Conservation (phyloP, 176 grass and related monocot genomes). For the Rhynchospora tenuis region DNA sequence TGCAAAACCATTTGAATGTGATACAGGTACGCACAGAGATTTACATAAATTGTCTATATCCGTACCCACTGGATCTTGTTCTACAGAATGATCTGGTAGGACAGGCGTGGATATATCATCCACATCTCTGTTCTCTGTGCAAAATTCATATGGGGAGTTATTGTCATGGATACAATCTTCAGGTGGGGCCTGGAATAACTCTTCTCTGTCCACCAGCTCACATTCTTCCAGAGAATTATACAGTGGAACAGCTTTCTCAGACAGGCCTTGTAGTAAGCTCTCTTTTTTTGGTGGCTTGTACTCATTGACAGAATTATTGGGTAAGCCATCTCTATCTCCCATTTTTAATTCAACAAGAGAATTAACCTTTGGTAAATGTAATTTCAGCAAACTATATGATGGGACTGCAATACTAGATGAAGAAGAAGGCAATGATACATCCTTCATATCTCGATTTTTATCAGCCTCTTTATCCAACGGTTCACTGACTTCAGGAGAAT, state of each 20-base stretch:
- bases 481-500: background rate
- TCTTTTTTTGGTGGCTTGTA: background rate
- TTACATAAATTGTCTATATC: background rate
- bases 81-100: background rate
- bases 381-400: constrained; percentile 15
- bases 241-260: background rate
- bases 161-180: background rate
- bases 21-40: background rate
- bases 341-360: constrained; percentile 11
- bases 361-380: constrained; percentile 20
- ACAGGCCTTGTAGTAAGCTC: background rate
- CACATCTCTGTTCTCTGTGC: background rate
- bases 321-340: background rate
- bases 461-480: background rate
- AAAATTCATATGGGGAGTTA: background rate
- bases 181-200: background rate
- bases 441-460: background rate
- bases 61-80: background rate
- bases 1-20: constrained; percentile 7
- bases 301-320: background rate
- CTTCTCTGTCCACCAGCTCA: background rate
- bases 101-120: constrained; percentile 15
- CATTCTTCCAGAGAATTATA: background rate
- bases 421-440: background rate
- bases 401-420: constrained; percentile 11